phyloP scores from a whole-genome alignment of 441 rosid species.

The Erodium chrysanthum region DNA sequence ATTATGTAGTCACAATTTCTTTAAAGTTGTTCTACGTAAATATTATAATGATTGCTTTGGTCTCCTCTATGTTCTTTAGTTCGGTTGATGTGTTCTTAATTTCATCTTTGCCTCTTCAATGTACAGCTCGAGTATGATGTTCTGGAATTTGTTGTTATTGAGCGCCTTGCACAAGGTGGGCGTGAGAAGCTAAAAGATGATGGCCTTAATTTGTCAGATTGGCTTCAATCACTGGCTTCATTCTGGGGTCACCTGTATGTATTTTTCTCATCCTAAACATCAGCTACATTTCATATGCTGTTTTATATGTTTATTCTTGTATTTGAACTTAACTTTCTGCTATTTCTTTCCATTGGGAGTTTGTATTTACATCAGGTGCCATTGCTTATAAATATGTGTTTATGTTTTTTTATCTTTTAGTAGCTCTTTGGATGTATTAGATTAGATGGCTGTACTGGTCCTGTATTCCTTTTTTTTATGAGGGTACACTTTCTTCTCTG shows the following conservation, averaged over 20 bases:
- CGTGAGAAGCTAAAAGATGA: constrained; percentile 98
- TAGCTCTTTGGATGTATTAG: neutral
- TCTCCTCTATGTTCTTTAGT: neutral
- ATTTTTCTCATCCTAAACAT: constrained; percentile 22
- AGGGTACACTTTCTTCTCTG: neutral
- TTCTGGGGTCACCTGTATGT: constrained; percentile 99
- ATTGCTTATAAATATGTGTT: neutral
- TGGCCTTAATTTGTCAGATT: constrained; percentile 96
- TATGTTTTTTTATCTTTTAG: neutral
- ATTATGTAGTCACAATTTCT: neutral
- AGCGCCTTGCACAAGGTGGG: constrained; percentile 89
- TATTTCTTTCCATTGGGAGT: neutral
- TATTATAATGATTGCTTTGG: neutral
- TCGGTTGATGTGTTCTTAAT: constrained; percentile 14
- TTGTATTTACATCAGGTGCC: constrained; percentile 1
- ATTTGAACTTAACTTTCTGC: neutral
- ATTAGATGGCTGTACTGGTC: no score
- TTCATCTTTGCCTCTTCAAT: constrained; percentile 16
- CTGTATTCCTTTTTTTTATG: neutral
- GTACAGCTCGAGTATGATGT: constrained; percentile 95
- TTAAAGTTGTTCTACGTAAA: neutral
- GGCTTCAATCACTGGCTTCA: constrained; percentile 99
- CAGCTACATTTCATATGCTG: neutral
- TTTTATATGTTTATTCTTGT: neutral
- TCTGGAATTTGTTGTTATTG: constrained; percentile 96